Evolutionary conservation across 306 rosid genomes (phyloP).

Genomic region (Trifolium repens): DNA sequence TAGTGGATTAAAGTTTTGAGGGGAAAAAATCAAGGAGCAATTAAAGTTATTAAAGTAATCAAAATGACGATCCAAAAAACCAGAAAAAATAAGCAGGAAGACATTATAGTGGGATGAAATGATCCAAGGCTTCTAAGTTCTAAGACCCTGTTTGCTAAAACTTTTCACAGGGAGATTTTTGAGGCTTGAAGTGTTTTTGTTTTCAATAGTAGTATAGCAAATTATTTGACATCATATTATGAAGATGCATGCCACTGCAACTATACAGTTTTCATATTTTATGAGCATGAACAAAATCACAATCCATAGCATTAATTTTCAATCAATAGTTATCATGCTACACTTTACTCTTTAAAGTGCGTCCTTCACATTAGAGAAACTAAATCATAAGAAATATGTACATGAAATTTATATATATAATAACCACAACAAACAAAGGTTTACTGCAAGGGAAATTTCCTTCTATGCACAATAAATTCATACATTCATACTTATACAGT

Average conservation of each 20-base stretch:
- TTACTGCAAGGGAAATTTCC: no score
- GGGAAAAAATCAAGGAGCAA: no score
- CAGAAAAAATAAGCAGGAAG: no score
- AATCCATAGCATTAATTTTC: neutral
- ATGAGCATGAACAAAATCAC: neutral
- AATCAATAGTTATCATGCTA: neutral
- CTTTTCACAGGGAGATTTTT: neutral
- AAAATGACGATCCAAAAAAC: no score
- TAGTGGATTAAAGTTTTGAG: no score
- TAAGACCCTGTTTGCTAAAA: no score
- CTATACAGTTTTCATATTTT: neutral
- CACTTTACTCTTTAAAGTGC: neutral
- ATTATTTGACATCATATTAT: neutral
- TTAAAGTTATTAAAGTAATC: no score
- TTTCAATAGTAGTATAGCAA: neutral
- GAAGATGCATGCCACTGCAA: neutral
- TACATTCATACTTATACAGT: no score
- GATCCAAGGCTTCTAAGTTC: neutral
- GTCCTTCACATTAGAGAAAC: neutral
- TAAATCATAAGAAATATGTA: neutral
- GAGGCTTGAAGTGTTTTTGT: neutral
- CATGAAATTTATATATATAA: neutral
- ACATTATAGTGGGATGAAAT: neutral
- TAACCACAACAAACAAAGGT: no score
- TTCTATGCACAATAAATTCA: no score